phyloP scores from a whole-genome alignment of 2,329 filamentous ascomycete genomes.

The Trichoderma arundinaceum region DNA sequence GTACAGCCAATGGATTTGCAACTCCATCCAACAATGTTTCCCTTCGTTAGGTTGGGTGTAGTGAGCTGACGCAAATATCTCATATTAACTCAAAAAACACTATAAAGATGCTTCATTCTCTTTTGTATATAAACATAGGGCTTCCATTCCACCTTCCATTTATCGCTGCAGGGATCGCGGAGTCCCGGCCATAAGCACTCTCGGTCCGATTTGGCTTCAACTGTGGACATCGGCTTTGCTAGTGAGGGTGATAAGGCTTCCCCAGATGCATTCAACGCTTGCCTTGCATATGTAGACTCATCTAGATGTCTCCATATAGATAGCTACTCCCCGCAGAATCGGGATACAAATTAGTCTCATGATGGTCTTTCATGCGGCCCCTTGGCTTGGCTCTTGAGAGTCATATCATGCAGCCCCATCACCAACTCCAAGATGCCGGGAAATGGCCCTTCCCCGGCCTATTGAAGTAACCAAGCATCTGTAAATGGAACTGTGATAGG shows the following conservation, averaged over 20 bases:
- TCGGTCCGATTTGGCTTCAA: constrained; percentile 2
- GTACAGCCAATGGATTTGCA: too few species aligned
- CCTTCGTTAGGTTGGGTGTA: too few species aligned
- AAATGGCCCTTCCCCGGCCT: neutral
- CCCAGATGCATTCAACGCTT: neutral
- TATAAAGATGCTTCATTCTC: constrained; percentile 15
- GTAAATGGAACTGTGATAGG: neutral
- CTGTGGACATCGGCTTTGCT: neutral
- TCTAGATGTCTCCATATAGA: neutral
- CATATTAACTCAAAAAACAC: neutral
- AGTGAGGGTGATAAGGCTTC: neutral
- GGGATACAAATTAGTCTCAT: neutral
- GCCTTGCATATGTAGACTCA: neutral
- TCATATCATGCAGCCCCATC: neutral
- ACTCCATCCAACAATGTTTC: too few species aligned
- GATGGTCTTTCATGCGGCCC: neutral
- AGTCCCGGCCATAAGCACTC: constrained; percentile 2
- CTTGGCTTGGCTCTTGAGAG: too few species aligned
- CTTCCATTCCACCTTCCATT: neutral
- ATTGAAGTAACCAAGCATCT: neutral
- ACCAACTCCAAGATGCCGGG: neutral
- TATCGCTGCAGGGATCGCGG: neutral
- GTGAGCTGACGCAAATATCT: neutral
- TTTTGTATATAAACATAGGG: neutral
- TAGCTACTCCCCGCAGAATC: neutral